phyloP scores from a whole-genome alignment of 805 yeast species.

The Millerozyma miso region DNA sequence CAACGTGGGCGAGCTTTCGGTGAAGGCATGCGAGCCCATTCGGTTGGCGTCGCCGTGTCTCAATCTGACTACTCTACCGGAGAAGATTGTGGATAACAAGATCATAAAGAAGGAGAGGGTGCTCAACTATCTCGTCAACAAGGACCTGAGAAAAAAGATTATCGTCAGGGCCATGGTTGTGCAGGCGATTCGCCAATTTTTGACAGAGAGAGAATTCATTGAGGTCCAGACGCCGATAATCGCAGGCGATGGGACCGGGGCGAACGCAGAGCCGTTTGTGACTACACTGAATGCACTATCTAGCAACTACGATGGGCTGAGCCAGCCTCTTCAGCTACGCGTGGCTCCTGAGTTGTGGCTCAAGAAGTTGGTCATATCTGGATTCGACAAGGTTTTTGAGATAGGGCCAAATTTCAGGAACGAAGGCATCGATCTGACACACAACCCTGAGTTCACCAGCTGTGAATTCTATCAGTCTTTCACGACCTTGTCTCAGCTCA shows the following conservation, averaged over 20 bases:
- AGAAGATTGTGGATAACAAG: conserved; percentile 49
- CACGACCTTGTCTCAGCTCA: conserved; percentile 61
- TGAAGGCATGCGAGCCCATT: conserved; percentile 52
- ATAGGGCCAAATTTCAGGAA: conserved; percentile 83
- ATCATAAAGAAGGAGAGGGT: conserved; percentile 66
- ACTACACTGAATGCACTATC: conserved; percentile 45
- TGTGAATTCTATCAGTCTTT: conserved; percentile 85
- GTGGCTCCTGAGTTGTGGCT: conserved; percentile 97
- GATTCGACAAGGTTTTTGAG: conserved; percentile 83
- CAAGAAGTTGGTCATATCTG: conserved; percentile 75
- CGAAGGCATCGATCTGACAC: conserved; percentile 90
- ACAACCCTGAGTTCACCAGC: conserved; percentile 90
- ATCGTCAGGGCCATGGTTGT: conserved; percentile 54
- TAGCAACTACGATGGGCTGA: conserved; percentile 14
- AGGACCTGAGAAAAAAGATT: conserved; percentile 42
- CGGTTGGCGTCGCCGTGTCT: conserved; percentile 63
- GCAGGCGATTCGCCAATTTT: conserved; percentile 51
- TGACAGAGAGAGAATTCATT: conserved; percentile 52
- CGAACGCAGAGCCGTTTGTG: conserved; percentile 82
- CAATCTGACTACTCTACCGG: conserved; percentile 44
- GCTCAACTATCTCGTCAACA: conserved; percentile 65
- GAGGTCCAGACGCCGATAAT: conserved; percentile 91
- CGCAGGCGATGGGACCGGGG: conserved; percentile 75
- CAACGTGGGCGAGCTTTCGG: conserved; percentile 71
- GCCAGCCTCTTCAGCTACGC: conserved; percentile 51